Evolutionary conservation across 1,284 basidiomycete species (phyloP).

Genomic region (Cutaneotrichosporon spelunceum): DNA sequence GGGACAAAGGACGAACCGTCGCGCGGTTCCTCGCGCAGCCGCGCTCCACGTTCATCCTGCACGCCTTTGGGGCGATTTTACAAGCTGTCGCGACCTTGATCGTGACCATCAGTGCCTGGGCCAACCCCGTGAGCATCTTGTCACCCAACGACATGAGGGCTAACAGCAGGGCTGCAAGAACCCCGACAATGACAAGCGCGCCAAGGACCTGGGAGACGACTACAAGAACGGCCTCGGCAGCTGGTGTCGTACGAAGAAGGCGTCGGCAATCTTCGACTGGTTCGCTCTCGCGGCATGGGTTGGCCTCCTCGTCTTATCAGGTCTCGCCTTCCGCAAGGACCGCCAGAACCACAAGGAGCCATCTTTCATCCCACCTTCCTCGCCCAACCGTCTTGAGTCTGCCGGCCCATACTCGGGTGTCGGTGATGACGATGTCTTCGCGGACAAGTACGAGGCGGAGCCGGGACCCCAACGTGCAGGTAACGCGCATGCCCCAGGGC

Average conservation of each 20-base stretch:
- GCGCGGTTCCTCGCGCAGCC: constrained; percentile 75
- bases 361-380: constrained; percentile 35
- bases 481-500: constrained; percentile 10
- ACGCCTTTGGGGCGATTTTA: constrained; percentile 62
- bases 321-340: constrained; percentile 39
- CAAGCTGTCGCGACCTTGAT: constrained; percentile 68
- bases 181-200: constrained; percentile 57
- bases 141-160: constrained; percentile 25
- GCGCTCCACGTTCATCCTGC: constrained; percentile 74
- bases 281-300: constrained; percentile 30
- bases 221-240: constrained; percentile 66
- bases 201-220: constrained; percentile 61
- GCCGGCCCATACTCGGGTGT: constrained; percentile 31
- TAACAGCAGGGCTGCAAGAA: constrained; percentile 69
- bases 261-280: constrained; percentile 82
- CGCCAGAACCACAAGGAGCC: constrained; percentile 34
- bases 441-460: constrained; percentile 35
- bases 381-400: constrained; percentile 7
- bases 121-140: constrained; percentile 23
- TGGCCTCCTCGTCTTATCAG: constrained; percentile 35
- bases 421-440: constrained; percentile 34
- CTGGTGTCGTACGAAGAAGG: constrained; percentile 87
- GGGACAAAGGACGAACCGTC: constrained; percentile 68
- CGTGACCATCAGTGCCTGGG: constrained; percentile 37
- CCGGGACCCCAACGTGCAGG: constrained; percentile 38